Evolutionary conservation across 164 flowering plant species (phyloP).

Genomic region (Stephania japonica): DNA sequence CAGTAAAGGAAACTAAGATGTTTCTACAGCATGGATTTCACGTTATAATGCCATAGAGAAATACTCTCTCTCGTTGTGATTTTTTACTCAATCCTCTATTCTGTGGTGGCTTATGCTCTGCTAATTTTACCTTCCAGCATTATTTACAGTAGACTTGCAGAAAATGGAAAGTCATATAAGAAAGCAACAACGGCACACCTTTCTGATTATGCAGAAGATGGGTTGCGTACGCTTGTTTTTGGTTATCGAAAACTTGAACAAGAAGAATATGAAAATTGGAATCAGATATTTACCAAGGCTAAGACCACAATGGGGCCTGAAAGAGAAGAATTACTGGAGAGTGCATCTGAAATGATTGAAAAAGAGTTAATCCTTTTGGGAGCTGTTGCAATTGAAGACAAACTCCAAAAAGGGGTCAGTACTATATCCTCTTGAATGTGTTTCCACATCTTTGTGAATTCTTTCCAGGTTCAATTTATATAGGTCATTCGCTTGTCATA

Average conservation of each 20-base stretch:
- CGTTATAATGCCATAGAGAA: background rate
- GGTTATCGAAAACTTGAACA: slow-evolving; percentile 37
- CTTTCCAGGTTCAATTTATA: background rate
- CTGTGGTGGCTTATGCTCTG: background rate
- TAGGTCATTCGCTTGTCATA: no score
- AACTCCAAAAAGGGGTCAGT: slow-evolving; percentile 56
- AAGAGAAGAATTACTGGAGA: slow-evolving; percentile 47
- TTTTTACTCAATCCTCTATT: background rate
- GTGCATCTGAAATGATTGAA: slow-evolving; percentile 50
- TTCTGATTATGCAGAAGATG: slow-evolving; percentile 48
- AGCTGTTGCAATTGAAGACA: slow-evolving; percentile 61
- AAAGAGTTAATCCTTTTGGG: slow-evolving; percentile 51
- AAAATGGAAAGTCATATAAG: slow-evolving; percentile 34
- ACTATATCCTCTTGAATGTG: background rate
- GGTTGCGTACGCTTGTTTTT: slow-evolving; percentile 49
- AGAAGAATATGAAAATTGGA: slow-evolving; percentile 42
- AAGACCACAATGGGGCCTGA: slow-evolving; percentile 43
- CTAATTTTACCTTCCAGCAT: slow-evolving; percentile 32
- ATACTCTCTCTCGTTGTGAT: background rate
- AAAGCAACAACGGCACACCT: slow-evolving; percentile 38
- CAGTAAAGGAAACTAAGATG: no score
- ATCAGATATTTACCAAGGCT: slow-evolving; percentile 32
- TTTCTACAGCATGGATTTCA: background rate
- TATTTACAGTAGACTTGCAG: slow-evolving; percentile 44
- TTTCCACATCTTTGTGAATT: background rate